Evolutionary conservation across 2,329 filamentous ascomycete species (phyloP).

Genomic region (Sclerotinia minor): DNA sequence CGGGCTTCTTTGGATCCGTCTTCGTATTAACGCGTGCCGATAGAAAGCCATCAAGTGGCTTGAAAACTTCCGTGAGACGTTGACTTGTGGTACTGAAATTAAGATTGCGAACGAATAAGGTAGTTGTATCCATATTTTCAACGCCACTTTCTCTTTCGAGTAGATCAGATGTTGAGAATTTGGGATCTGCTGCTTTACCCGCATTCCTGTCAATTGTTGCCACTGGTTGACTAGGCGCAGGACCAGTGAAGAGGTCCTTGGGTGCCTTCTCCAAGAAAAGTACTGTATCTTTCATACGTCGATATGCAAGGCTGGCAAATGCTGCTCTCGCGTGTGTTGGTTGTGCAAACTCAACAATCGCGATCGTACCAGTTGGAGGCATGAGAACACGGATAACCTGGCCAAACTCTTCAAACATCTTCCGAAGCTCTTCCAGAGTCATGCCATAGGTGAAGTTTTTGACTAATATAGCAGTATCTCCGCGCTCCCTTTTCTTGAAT

Average conservation of each 20-base stretch:
- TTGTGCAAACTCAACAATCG: conserved; percentile 85
- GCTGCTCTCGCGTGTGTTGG: conserved; percentile 78
- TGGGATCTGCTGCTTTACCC: conserved; percentile 45
- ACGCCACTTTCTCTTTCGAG: conserved; percentile 56
- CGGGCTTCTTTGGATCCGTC: conserved; percentile 84
- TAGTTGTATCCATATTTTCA: conserved; percentile 66
- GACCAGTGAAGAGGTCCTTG: conserved; percentile 66
- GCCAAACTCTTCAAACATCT: conserved; percentile 63
- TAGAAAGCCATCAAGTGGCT: conserved; percentile 80
- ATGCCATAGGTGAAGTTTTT: conserved; percentile 86
- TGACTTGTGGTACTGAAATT: conserved; percentile 86
- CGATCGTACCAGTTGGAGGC: conserved; percentile 89
- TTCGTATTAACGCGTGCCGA: conserved; percentile 92
- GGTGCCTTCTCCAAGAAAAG: conserved; percentile 94
- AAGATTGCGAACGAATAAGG: conserved; percentile 89
- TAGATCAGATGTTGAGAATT: conserved; percentile 68
- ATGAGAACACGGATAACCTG: conserved; percentile 80
- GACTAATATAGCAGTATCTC: conserved; percentile 83
- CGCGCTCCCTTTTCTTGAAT: conserved; percentile 81
- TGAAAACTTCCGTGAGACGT: conserved; percentile 74
- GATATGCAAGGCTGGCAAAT: conserved; percentile 82
- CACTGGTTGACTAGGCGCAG: conserved; percentile 29
- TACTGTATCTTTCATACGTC: conserved; percentile 85
- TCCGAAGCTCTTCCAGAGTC: conserved; percentile 54
- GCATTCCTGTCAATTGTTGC: conserved; percentile 28